Evolutionary conservation across 2,329 filamentous ascomycete genomes (phyloP).

Genomic region (Pestalotiopsis sp.): DNA sequence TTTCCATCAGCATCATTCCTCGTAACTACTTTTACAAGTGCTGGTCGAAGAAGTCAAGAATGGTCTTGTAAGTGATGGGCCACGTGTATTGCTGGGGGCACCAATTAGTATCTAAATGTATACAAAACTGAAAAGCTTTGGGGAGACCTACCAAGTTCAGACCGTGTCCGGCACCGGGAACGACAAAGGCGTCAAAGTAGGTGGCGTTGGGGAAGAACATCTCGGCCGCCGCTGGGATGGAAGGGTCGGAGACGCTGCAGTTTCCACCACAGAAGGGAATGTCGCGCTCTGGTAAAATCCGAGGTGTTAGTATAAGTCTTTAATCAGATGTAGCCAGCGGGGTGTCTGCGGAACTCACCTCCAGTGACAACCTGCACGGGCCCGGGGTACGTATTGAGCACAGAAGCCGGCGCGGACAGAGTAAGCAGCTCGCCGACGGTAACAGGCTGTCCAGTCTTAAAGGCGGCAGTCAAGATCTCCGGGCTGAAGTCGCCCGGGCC

Average conservation of each 20-base stretch:
- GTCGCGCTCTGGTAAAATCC: constrained; percentile 39
- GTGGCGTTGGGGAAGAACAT: constrained; percentile 45
- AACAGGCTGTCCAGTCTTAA: constrained; percentile 54
- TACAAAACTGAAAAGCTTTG: background rate
- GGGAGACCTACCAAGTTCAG: constrained; percentile 44
- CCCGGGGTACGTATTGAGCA: constrained; percentile 44
- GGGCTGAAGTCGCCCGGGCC: constrained; percentile 56
- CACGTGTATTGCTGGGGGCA: constrained; percentile 29
- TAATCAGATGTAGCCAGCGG: background rate
- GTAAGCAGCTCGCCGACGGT: constrained; percentile 62
- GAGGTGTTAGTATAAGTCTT: background rate
- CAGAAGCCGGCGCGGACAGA: constrained; percentile 41
- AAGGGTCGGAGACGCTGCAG: constrained; percentile 49
- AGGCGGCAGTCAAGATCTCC: constrained; percentile 46
- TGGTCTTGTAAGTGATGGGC: constrained; percentile 33
- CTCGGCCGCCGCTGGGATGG: constrained; percentile 41
- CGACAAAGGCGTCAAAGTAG: constrained; percentile 54
- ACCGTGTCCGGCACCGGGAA: constrained; percentile 52
- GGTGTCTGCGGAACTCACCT: constrained; percentile 30
- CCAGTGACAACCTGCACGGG: constrained; percentile 63
- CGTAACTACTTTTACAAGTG: constrained; percentile 11
- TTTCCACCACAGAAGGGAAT: constrained; percentile 64
- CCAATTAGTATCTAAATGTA: background rate
- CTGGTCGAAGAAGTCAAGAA: constrained; percentile 37
- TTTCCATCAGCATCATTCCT: too few species aligned